Conservation (phyloP, 169 alveolate species). For the Eimeria brunetti region DNA sequence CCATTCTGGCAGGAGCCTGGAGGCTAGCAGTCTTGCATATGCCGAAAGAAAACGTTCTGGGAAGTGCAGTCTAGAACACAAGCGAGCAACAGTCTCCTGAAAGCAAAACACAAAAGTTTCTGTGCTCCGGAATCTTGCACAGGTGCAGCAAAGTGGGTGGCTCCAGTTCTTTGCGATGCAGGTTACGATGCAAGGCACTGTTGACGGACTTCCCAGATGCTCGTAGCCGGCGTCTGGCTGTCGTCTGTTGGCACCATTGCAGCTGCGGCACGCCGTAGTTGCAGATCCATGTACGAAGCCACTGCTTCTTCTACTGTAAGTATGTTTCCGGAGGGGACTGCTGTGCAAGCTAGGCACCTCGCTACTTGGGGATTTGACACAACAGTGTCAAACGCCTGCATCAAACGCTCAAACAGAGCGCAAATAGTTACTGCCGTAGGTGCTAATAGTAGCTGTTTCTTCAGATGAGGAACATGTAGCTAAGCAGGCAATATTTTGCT, state of each 20-base stretch:
- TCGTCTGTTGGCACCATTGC: not conserved
- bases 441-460: not conserved
- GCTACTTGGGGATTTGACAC: constrained; percentile 48
- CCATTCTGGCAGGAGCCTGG: constrained; percentile 67
- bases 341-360: constrained; percentile 33
- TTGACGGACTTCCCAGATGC: constrained; percentile 49
- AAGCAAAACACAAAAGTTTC: not conserved
- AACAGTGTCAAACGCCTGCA: constrained; percentile 58
- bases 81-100: constrained; percentile 59
- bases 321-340: not conserved
- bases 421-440: not conserved
- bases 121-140: not conserved
- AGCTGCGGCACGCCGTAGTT: constrained; percentile 59
- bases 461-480: not conserved
- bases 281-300: constrained; percentile 57
- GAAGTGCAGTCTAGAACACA: constrained; percentile 47
- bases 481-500: not conserved
- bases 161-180: not conserved
- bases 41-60: constrained; percentile 55
- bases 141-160: not conserved
- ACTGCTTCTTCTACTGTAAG: constrained; percentile 68
- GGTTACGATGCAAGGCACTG: not conserved
- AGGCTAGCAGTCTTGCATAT: constrained; percentile 57
- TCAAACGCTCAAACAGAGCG: not conserved
- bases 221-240: not conserved